Conservation (phyloP, 2,329 filamentous ascomycete species). For the Byssoonygena ceratinophila region DNA sequence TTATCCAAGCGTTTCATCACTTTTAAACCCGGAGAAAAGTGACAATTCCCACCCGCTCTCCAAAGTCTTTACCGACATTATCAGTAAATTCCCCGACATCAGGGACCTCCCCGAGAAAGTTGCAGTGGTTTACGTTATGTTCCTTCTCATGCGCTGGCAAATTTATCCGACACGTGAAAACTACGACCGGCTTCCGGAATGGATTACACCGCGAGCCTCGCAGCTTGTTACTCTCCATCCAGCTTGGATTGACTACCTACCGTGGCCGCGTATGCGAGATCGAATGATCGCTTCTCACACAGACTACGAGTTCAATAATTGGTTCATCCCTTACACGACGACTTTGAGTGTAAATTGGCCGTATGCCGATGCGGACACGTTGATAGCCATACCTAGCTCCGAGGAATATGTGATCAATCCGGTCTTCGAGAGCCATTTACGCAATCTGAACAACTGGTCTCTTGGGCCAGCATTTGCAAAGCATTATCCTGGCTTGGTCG, state of each 20-base stretch:
- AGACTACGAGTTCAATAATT: constrained; percentile 61
- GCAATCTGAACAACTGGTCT: constrained; percentile 69
- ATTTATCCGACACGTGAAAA: constrained; percentile 69
- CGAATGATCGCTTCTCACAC: constrained; percentile 46
- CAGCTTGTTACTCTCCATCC: constrained; percentile 62
- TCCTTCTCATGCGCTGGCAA: constrained; percentile 75
- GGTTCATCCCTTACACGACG: constrained; percentile 71
- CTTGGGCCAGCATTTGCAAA: constrained; percentile 59
- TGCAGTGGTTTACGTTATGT: constrained; percentile 76
- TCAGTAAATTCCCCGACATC: constrained; percentile 73
- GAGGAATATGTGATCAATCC: constrained; percentile 72
- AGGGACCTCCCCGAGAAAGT: constrained; percentile 69
- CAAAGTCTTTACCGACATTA: constrained; percentile 74
- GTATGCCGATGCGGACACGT: constrained; percentile 60
- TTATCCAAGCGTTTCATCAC: constrained; percentile 68
- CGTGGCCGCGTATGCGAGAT: constrained; percentile 69
- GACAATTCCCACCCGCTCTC: constrained; percentile 64
- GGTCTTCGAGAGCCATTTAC: constrained; percentile 70
- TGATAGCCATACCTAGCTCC: constrained; percentile 44
- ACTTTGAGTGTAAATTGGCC: constrained; percentile 75
- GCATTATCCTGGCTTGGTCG: constrained; percentile 50
- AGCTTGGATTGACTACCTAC: constrained; percentile 71
- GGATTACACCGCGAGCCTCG: constrained; percentile 54
- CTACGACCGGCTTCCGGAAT: constrained; percentile 65
- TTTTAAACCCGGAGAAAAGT: constrained; percentile 59